phyloP scores from a whole-genome alignment of 75 land plant species.

The Picea sitchensis region DNA sequence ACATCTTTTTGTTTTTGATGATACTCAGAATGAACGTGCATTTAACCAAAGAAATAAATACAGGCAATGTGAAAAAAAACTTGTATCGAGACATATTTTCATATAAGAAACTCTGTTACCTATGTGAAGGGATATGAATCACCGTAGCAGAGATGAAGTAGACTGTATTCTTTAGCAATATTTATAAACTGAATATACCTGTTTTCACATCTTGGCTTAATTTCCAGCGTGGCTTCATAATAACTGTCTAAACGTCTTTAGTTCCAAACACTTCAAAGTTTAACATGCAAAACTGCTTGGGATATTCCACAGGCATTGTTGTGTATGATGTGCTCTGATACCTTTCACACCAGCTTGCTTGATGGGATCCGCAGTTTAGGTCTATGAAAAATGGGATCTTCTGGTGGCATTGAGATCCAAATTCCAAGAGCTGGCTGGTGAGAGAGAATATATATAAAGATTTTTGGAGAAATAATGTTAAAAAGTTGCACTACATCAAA shows the following conservation, averaged over 20 bases:
- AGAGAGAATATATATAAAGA: no score
- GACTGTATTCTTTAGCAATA: no score
- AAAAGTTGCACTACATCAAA: background rate
- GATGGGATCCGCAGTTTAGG: no score
- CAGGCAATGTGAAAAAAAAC: background rate
- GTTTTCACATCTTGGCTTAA: background rate
- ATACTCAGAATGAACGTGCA: background rate
- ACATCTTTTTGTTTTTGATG: background rate
- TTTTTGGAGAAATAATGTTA: background rate
- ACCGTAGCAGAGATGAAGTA: background rate
- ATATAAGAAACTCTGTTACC: background rate
- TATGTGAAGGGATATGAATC: background rate
- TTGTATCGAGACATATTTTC: background rate
- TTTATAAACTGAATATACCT: no score
- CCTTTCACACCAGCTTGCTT: no score
- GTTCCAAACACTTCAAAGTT: background rate
- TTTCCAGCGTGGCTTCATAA: background rate
- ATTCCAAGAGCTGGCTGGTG: no score
- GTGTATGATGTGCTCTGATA: no score
- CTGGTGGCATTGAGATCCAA: no score
- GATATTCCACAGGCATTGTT: background rate
- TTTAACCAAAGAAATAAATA: background rate
- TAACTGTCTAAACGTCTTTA: background rate
- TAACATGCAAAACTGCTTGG: background rate
- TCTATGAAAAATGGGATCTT: no score